A percentile compares a stretch with the other conserved stretches of the same genome.
Evolutionary conservation across 2,329 filamentous ascomycete genomes (phyloP).

Genomic region (Chaetomium globosum): DNA sequence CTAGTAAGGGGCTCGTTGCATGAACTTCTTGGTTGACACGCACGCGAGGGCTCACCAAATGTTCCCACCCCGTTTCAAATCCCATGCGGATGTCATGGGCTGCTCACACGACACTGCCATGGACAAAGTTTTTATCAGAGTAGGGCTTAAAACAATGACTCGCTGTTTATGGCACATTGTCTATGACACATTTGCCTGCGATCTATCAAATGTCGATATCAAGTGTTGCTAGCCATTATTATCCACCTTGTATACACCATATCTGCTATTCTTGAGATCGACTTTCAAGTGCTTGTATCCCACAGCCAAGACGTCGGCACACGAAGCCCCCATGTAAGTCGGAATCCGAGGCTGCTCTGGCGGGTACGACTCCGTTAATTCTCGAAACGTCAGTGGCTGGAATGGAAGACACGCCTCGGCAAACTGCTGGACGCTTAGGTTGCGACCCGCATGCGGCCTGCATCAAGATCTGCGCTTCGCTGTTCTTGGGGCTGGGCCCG

Average conservation of each 20-base stretch:
- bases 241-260: background rate
- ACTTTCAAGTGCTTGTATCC: too few relatives aligned
- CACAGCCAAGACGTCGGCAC: background rate
- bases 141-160: background rate
- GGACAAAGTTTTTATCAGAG: background rate
- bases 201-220: too few relatives aligned
- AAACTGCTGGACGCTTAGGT: background rate
- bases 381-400: slow-evolving; percentile 4
- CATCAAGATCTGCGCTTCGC: slow-evolving; percentile 13
- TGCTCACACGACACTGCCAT: background rate
- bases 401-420: background rate
- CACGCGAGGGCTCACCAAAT: background rate
- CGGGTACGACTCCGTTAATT: background rate
- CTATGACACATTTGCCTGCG: background rate
- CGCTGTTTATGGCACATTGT: background rate
- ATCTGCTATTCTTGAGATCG: background rate
- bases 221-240: too few relatives aligned
- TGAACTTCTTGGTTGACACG: background rate
- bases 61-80: background rate
- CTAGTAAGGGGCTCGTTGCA: background rate
- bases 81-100: background rate
- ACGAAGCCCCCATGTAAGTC: background rate
- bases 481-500: slow-evolving; percentile 1
- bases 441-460: slow-evolving; percentile 12
- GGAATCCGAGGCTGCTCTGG: background rate